These are phyloP conservation scores for Beta vulgaris DNA, from an alignment of 148 eudicot genomes.

Conservation along the genomic window DNA sequence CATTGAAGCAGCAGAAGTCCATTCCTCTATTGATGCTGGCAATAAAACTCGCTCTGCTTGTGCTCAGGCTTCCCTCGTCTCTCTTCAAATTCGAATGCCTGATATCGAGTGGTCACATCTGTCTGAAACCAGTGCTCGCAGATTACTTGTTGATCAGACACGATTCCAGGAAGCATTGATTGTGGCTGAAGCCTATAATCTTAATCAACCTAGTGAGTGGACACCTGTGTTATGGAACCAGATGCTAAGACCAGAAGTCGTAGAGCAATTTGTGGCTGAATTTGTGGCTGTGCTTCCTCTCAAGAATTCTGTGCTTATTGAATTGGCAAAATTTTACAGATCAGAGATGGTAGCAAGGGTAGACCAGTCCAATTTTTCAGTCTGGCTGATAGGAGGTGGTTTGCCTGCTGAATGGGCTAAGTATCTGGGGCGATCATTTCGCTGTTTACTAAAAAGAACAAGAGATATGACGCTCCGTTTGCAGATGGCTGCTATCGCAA, in stretches of 20 bases:
- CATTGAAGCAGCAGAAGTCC: conserved; percentile 93
- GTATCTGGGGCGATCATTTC: conserved; percentile 78
- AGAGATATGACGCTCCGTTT: conserved; percentile 72
- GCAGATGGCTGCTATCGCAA: conserved; percentile 72
- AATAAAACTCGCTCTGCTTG: conserved; percentile 76
- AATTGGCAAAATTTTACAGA: conserved; percentile 77
- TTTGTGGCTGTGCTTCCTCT: conserved; percentile 94
- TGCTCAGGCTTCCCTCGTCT: conserved; percentile 89
- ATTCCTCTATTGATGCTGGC: conserved; percentile 97
- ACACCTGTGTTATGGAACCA: conserved; percentile 92
- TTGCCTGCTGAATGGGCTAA: conserved; percentile 89
- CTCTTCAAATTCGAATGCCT: conserved; percentile 97
- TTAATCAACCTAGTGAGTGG: conserved; percentile 98
- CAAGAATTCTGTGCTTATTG: conserved; percentile 72
- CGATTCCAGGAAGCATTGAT: conserved; percentile 93
- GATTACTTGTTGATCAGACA: conserved; percentile 81
- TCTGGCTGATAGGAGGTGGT: conserved; percentile 90
- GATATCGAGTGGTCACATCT: conserved; percentile 80
- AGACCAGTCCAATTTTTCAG: conserved; percentile 84
- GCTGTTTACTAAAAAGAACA: conserved; percentile 84
- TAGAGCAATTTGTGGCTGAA: conserved; percentile 81
- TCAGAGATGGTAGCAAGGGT: conserved; percentile 87
- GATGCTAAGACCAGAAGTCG: conserved; percentile 88
- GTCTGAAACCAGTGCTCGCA: conserved; percentile 82
- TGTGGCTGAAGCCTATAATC: conserved; percentile 92